Base-by-base conservation (phyloP, 768 basidiomycete genomes). In the Leccinellum rugosiceps region DNA sequence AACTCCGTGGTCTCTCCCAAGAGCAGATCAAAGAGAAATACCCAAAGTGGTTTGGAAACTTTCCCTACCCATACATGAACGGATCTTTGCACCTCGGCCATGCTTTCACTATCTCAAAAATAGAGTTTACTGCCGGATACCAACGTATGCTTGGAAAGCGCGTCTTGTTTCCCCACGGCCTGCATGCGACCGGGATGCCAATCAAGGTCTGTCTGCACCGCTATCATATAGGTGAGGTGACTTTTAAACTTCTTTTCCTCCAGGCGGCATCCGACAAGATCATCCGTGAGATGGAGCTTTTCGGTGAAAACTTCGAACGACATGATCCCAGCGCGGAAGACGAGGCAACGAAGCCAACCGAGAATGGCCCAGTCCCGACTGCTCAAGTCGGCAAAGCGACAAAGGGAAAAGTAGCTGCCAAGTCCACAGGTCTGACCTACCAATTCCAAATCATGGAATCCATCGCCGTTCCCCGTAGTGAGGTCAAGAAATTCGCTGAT, bases 401-500 rank as follows among this genome's bases (percentile, higher is more conserved):
- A 73, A 99, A 99, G 77, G 94, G 95, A 50, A 99, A 99, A 73
- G 75, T 98, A 17, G 82, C 83, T 17, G 92, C 93, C 17, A 98
- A 99, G 75, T 86, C 90, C 0, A 96, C 96, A 2, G 97, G 96
- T 2, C 78, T 92, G 59, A 88, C 87, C 30, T 98, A 98, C 75
- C 97, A 99, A 70, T 99, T 98, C 82, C 97, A 98, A 79, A 98
- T 98, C 72, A 89, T 98, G 87, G 88, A 95, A 68, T 90, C 92
- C 43, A 92, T 97, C 63, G 87, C 90, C 50, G 87, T 98, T 6
- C 92, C 94, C 13, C 83, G 89, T 41, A 72, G 78, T 11, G 94
- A 98, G 65, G 92, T 98, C 76, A 97, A 97, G 75, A 88, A 90
- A 68, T 99, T 99, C 65, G 93, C 95, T 3, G 95, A 99, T 70